Conservation (phyloP, 345 rosid species). For the Mallotus nudiflorus region DNA sequence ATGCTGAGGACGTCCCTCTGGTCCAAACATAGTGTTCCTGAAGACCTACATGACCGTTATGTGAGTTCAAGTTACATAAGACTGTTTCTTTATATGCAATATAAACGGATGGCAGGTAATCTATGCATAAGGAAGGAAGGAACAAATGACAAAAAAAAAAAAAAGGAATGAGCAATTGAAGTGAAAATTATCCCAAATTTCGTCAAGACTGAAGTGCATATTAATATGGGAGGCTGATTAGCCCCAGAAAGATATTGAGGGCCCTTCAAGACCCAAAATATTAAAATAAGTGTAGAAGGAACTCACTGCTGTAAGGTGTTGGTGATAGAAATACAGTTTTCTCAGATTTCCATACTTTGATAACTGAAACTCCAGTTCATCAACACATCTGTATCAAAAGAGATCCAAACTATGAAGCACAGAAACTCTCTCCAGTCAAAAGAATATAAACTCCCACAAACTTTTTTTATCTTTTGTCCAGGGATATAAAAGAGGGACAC, state of each 20-base stretch:
- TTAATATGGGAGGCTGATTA: neutral
- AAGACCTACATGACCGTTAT: constrained; percentile 63
- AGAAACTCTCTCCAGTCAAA: no score
- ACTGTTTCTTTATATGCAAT: constrained; percentile 1
- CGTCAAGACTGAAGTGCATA: neutral
- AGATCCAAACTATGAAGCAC: constrained; percentile 1
- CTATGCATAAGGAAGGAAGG: neutral
- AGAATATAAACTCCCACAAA: neutral
- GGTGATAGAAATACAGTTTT: constrained; percentile 90
- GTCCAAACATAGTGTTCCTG: constrained; percentile 99
- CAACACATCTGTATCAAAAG: constrained; percentile 73
- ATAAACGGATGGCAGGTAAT: neutral
- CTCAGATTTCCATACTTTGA: constrained; percentile 97
- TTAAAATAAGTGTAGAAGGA: constrained; percentile 1
- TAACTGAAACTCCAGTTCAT: constrained; percentile 87
- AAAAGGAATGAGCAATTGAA: no score
- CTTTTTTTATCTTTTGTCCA: no score
- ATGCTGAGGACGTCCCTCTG: constrained; percentile 99
- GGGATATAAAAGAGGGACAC: no score
- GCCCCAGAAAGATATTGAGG: neutral
- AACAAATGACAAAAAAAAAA: neutral
- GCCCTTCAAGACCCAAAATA: neutral
- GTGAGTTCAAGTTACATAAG: neutral
- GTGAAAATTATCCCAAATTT: neutral
- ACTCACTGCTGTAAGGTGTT: constrained; percentile 88